Evolutionary conservation across 208 protist species (phyloP), one percentile per base, ranked within the genome.

Genomic region (Acanthamoeba culbertsoni): DNA sequence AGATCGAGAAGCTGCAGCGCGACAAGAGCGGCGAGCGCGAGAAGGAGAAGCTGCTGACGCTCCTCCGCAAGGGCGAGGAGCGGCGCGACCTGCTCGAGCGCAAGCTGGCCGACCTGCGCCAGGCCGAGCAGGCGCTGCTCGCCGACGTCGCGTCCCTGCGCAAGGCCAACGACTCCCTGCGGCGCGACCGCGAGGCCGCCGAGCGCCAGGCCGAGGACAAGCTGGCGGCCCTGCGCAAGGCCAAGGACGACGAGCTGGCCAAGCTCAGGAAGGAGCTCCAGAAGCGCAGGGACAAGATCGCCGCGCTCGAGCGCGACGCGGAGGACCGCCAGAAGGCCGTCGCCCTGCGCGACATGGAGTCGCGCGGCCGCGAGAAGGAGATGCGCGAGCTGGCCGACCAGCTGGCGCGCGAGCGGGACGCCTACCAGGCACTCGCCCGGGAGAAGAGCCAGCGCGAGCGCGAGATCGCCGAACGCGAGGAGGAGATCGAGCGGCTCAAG

Each of bases 1-100:
- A 88, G 48, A 88, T 88, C 53, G 79, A 88, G 48, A 88, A 63
- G 79, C 79, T 88, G 42, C 79, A 88, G 46, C 79, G 53, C 68
- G 79, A 88, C 79, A 57, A 65, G 45, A 88, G 53, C 45, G 79
- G 51, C 33, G 79, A 63, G n/a, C 51, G 51, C 18, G 79, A 88
- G 79, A 63, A 57, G 53, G 79, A 88, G 79, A 57, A 45, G 37
- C 14, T 88, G 42, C 45, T 63, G 10, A 40, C 51, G 26, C 79
- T 65, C 45, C 31, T 88, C 8, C 79, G 53, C 51, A 88, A 65
- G 53, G 43, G 79, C 45, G 53, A 88, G 12, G 79, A 88, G 79
- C 18, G 79, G 28, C 79, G 53, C n/a, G 53, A 88, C 28, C 37
- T 88, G 79, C 48, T 88, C 35, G 79, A 88, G 37, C 45, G 53